Evolutionary conservation across 1,139 yeast species (phyloP), one percentile per base, ranked within the genome.

Genomic region (Geotrichum histeridarum): DNA sequence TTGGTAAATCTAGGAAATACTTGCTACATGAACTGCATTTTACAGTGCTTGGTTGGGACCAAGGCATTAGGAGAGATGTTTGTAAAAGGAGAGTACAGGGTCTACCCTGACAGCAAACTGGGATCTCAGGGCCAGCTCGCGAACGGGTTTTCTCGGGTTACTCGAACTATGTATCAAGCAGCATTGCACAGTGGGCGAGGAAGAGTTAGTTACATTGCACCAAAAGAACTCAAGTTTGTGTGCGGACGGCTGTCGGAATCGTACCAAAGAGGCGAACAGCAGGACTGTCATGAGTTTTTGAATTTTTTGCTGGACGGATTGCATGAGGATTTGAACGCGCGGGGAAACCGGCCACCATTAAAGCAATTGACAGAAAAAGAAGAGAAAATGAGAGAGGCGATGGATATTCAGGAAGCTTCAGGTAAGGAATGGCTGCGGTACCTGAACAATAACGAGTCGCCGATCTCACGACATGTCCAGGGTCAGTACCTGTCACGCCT

Each of bases 341-440:
- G 81, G 71, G 84, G 84, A n/a, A 77, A 75, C 43, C 73, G 73
- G 50, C 77, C 79, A 1, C 75, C 81, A 30, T 66, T 77, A 63
- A 83, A 76, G 61, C 81, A 77, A 49, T 74, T 90, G 41, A 84
- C 93, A 0, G 82, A 81, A 8, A 83, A 81, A 54, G 95, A 91
- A 60, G 97, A 91, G 65, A 76, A 76, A 48, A 73, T 79, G 17
- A 75, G 97, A 51, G 98, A 93, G 66, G 70, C 73, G 27, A 70
- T 89, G 65, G 87, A 95, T 1, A 78, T 90, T 6, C 77, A 96
- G 57, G 76, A 87, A 41, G 98, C 97, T 0, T 85, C 96, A 0
- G 83, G 95, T 0, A 84, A 89, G 51, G 98, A 93, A 69, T 93
- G 99, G 99, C 96, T 89, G 66, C 76, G 96, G 57, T 90, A 89